Percentiles rank a stretch among this genome's conserved stretches.
Evolutionary conservation across 805 yeast species (phyloP).

Genomic region (Lipomyces orientalis): DNA sequence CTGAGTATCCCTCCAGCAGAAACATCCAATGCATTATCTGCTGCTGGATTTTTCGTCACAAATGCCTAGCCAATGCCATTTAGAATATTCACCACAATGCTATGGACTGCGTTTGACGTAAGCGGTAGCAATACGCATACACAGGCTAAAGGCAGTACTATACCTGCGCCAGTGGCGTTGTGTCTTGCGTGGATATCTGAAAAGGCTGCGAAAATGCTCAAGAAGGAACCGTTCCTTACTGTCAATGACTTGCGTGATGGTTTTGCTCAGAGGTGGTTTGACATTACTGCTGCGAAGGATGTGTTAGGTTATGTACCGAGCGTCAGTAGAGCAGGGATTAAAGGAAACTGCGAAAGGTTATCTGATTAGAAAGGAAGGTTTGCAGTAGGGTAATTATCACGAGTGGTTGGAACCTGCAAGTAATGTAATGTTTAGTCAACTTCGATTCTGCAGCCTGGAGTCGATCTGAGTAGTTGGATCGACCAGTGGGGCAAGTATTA

Average conservation of each 20-base stretch:
- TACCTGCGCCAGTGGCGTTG: background rate
- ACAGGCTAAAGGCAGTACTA: background rate
- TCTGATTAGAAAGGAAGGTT: too few relatives aligned
- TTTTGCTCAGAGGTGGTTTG: slow-evolving; percentile 2
- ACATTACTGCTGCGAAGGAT: background rate
- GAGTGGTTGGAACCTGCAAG: too few relatives aligned
- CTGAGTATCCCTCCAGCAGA: background rate
- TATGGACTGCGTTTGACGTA: background rate
- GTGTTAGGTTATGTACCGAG: background rate
- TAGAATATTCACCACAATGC: background rate
- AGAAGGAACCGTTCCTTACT: background rate
- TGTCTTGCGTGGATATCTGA: background rate
- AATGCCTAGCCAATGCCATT: slow-evolving; percentile 4
- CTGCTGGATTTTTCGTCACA: background rate
- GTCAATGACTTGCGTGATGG: background rate
- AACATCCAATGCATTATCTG: background rate
- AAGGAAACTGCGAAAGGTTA: background rate
- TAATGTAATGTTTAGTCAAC: too few relatives aligned
- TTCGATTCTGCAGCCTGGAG: too few relatives aligned
- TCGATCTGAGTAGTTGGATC: too few relatives aligned
- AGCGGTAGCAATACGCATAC: background rate
- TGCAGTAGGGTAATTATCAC: too few relatives aligned
- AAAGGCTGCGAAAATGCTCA: background rate
- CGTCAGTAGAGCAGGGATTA: background rate
- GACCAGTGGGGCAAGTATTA: too few relatives aligned